These are phyloP conservation scores for Akanthomyces uredinophilus DNA, from an alignment of 2,329 filamentous ascomycete genomes.

Conservation along the genomic window DNA sequence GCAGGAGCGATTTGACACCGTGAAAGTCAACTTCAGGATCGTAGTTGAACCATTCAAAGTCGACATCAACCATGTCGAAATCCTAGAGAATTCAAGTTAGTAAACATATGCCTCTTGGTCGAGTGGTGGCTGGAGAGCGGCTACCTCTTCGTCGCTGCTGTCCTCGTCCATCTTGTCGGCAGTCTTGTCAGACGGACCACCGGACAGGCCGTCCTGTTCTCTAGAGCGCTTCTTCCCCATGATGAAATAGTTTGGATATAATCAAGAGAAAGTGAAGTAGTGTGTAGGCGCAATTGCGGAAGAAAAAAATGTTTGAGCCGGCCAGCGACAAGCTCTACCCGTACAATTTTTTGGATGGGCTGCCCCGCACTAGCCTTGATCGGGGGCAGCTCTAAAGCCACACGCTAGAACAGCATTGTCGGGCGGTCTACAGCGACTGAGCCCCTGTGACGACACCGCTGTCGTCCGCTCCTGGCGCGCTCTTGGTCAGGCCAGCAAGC, in stretches of 20 bases:
- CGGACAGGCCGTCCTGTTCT: constrained; percentile 40
- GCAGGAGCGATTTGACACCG: constrained; percentile 81
- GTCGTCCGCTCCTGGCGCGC: neutral
- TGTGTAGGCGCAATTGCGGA: neutral
- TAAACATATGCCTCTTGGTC: neutral
- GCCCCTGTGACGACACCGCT: neutral
- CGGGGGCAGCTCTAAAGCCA: neutral
- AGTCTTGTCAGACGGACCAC: constrained; percentile 35
- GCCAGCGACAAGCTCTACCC: neutral
- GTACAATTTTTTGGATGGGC: constrained; percentile 8
- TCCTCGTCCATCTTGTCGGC: constrained; percentile 47
- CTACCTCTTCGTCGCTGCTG: constrained; percentile 50
- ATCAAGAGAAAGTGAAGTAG: neutral
- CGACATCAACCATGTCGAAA: constrained; percentile 86
- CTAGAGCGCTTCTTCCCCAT: constrained; percentile 50
- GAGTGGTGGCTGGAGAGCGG: neutral
- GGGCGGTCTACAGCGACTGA: neutral
- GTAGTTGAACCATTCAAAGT: constrained; percentile 99
- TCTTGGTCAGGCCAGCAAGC: constrained; percentile 3
- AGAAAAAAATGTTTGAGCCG: neutral
- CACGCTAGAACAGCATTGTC: too few species aligned
- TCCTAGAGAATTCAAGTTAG: constrained; percentile 50
- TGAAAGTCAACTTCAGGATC: constrained; percentile 88
- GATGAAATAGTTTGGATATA: constrained; percentile 12
- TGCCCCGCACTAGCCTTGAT: constrained; percentile 14